Evolutionary conservation across 164 flowering plant genomes (phyloP).

Genomic region (Hamamelis virginiana): DNA sequence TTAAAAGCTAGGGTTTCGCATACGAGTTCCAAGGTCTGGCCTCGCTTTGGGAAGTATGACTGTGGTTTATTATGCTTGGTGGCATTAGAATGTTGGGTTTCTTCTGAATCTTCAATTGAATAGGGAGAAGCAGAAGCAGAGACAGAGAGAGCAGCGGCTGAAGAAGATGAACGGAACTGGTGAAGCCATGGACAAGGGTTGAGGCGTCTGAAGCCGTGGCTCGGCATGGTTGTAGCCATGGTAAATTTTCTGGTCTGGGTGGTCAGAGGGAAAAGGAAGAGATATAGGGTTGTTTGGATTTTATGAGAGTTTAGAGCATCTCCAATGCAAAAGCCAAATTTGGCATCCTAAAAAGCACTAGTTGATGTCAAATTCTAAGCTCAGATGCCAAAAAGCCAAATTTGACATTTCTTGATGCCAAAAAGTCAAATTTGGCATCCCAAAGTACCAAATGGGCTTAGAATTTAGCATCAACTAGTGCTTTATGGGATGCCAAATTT

Average conservation of each 20-base stretch:
- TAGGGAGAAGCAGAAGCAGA: slow-evolving; percentile 15
- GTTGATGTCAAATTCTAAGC: too few species aligned
- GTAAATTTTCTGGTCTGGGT: background rate
- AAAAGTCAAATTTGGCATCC: too few species aligned
- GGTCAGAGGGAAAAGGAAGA: too few species aligned
- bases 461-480: too few species aligned
- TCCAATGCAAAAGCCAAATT: too few species aligned
- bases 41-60: slow-evolving; percentile 71
- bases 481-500: too few species aligned
- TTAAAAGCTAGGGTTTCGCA: slow-evolving; percentile 86
- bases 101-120: slow-evolving; percentile 12
- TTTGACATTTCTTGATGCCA: too few species aligned
- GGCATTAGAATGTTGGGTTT: slow-evolving; percentile 3
- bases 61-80: slow-evolving; percentile 11
- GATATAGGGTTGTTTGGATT: too few species aligned
- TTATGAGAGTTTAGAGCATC: too few species aligned
- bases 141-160: slow-evolving; percentile 14
- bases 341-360: too few species aligned
- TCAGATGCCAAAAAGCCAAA: too few species aligned
- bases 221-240: slow-evolving; percentile 19
- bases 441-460: too few species aligned
- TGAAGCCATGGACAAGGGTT: slow-evolving; percentile 33
- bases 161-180: slow-evolving; percentile 19
- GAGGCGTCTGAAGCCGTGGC: slow-evolving; percentile 35
- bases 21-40: slow-evolving; percentile 74